phyloP scores from a whole-genome alignment of 2,329 filamentous ascomycete genomes.

The Helotiales sp. region DNA sequence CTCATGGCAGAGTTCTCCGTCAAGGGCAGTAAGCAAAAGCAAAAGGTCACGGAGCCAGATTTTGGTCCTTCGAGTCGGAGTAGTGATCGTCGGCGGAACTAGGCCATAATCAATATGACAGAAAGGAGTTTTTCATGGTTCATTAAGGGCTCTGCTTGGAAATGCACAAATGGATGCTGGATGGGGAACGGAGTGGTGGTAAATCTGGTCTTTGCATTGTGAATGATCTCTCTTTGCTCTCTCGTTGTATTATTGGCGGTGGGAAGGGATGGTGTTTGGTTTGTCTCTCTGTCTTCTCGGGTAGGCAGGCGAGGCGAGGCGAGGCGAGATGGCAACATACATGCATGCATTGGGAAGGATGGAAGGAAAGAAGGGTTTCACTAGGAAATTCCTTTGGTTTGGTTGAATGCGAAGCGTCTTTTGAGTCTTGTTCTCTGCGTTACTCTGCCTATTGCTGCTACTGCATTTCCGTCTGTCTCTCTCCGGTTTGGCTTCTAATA shows the following conservation, averaged over 20 bases:
- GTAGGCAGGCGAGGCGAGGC: constrained; percentile 19
- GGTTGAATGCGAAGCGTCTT: constrained; percentile 18
- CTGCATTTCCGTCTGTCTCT: neutral
- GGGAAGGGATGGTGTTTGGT: constrained; percentile 33
- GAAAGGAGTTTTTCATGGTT: constrained; percentile 13
- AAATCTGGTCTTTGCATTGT: constrained; percentile 18
- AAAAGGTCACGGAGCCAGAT: constrained; percentile 40
- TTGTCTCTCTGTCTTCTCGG: constrained; percentile 23
- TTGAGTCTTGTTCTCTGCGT: neutral
- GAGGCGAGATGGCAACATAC: constrained; percentile 5
- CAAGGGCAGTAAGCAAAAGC: constrained; percentile 62
- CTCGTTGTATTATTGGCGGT: constrained; percentile 27
- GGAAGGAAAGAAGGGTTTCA: constrained; percentile 13
- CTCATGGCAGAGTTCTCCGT: constrained; percentile 72
- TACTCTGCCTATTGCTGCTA: neutral
- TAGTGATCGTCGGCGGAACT: constrained; percentile 30
- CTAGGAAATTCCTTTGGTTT: constrained; percentile 16
- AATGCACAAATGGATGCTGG: constrained; percentile 23
- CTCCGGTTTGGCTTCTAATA: constrained; percentile 8
- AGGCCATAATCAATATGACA: constrained; percentile 2
- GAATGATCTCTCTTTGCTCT: constrained; percentile 28
- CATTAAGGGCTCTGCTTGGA: constrained; percentile 27
- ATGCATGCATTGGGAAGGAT: constrained; percentile 17
- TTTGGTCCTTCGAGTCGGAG: constrained; percentile 41
- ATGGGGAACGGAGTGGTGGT: constrained; percentile 6